phyloP scores from a whole-genome alignment of 2,329 filamentous ascomycete species.

The Domatiomyces globalis region DNA sequence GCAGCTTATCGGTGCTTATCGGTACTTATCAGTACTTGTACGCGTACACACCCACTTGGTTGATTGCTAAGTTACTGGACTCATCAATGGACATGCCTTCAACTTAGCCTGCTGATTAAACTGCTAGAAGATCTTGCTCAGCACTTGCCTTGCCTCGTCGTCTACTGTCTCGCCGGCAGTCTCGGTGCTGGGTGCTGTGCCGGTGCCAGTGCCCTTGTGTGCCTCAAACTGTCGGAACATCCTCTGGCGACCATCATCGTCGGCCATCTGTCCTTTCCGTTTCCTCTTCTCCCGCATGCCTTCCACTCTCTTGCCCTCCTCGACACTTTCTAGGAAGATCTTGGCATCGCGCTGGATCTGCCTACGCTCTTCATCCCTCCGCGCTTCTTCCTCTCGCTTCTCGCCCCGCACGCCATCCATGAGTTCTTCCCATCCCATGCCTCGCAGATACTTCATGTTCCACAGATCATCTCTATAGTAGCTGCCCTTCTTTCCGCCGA shows the following conservation, averaged over 20 bases:
- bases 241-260: conserved; percentile 16
- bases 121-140: conserved; percentile 33
- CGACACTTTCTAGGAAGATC: conserved; percentile 29
- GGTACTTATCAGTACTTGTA: too few relatives aligned
- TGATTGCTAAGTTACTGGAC: neutral
- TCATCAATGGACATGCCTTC: neutral
- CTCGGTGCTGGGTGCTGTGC: conserved; percentile 14
- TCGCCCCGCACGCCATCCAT: conserved; percentile 33
- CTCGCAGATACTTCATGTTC: conserved; percentile 33
- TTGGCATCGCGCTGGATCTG: conserved; percentile 31
- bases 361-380: conserved; percentile 29
- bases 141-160: conserved; percentile 29
- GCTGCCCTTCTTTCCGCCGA: conserved; percentile 32
- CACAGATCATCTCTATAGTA: conserved; percentile 34
- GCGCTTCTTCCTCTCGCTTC: conserved; percentile 28
- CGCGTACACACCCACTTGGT: too few relatives aligned
- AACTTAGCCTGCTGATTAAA: too few relatives aligned
- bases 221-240: conserved; percentile 33
- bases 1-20: too few relatives aligned
- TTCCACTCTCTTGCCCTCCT: conserved; percentile 21
- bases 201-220: conserved; percentile 8
- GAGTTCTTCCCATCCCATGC: conserved; percentile 31
- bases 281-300: conserved; percentile 30
- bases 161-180: conserved; percentile 20
- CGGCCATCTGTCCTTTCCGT: conserved; percentile 21